Evolutionary conservation across 306 rosid genomes (phyloP).

Genomic region (Begonia fuchsioides): DNA sequence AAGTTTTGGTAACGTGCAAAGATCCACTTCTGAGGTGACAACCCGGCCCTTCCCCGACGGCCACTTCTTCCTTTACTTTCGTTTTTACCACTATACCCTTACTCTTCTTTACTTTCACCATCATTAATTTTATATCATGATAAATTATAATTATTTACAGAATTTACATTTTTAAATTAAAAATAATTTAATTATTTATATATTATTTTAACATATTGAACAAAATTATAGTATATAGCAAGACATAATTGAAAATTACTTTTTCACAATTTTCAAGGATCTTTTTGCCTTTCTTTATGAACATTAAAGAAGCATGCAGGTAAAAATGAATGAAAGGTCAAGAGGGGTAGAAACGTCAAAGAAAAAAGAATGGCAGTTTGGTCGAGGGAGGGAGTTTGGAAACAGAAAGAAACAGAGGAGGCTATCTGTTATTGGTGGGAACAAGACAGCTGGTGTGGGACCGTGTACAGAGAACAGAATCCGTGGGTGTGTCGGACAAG

Average conservation of each 20-base stretch:
- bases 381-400: not conserved
- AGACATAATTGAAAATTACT: too few relatives aligned
- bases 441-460: constrained; percentile 20
- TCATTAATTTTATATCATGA: too few relatives aligned
- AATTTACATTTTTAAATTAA: too few relatives aligned
- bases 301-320: too few relatives aligned
- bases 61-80: constrained; percentile 28
- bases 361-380: not conserved
- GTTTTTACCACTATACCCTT: constrained; percentile 15
- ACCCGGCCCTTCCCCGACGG: constrained; percentile 41
- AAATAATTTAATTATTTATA: too few relatives aligned
- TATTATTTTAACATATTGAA: too few relatives aligned
- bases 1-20: constrained; percentile 62
- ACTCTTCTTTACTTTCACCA: too few relatives aligned
- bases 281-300: too few relatives aligned
- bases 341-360: constrained; percentile 1
- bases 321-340: too few relatives aligned
- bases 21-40: constrained; percentile 80
- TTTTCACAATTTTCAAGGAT: too few relatives aligned
- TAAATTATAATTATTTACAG: too few relatives aligned
- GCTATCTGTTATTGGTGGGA: not conserved
- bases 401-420: constrained; percentile 4
- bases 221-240: too few relatives aligned
- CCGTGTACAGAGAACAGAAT: constrained; percentile 14
- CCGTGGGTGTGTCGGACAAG: constrained; percentile 71